Evolutionary conservation across 805 yeast species (phyloP), one percentile per base, ranked within the genome.

Genomic region (Schwanniomyces polymorphus): DNA sequence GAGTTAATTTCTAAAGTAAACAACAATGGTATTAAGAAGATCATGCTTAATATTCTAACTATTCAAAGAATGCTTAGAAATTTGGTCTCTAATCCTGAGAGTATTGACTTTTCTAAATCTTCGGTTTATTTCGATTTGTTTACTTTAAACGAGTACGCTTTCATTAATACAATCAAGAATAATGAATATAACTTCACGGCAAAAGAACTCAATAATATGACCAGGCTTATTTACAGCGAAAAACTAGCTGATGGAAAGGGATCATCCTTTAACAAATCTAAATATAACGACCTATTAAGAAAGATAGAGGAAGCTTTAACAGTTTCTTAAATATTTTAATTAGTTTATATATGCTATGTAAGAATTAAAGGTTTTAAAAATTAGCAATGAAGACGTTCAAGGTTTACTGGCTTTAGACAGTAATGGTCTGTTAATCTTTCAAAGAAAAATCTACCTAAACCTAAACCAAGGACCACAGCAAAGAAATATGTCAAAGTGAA

Each of bases 401-500:
- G 27, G 9, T 18, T 37, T 14, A 42, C 40, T 2, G 60, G 59
- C 23, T 42, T 50, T 16, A 60, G 28, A 4, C 45, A 64, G 41
- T 69, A 33, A 7, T 67, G 69, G 28, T 70, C 75, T 23, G 79
- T 59, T 41, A 82, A 62, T 61, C 88, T 79, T 54, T 84, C 85
- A 65, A 85, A 85, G 56, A 81, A 77, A 38, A 86, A 80, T 56
- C 86, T 88, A 31, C 89, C 88, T 47, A 85, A 68, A 0, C 91
- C 77, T 49, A 85, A 68, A 9, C 95, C 95, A 14, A 83, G 56
- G 14, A 84, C 80, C 27, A 85, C 83, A 1, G 88, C 92, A 65
- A 87, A 87, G 63, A 87, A 84, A 54, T 87, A 87, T 0, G 81
- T 66, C 40, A 85, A 54, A 7, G 85, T 77, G 60, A 74, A 86